Evolutionary conservation across 768 basidiomycete genomes (phyloP).

Genomic region (Favolaschia claudopus): DNA sequence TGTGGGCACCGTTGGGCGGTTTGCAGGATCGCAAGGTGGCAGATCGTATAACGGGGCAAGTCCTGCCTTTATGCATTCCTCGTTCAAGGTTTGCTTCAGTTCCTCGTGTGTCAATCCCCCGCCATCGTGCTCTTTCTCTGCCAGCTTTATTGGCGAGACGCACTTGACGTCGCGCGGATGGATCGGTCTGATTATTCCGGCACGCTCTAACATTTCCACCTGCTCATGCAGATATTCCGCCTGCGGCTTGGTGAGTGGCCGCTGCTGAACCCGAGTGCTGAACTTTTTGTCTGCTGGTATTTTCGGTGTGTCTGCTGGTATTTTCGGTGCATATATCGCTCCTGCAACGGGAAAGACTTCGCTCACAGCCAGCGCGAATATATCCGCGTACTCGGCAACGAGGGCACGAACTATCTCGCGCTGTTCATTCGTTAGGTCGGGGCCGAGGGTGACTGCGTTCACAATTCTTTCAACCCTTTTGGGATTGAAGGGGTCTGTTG

Average conservation of each 20-base stretch:
- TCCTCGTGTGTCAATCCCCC: conserved; percentile 41
- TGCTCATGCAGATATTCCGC: conserved; percentile 36
- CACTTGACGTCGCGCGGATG: conserved; percentile 41
- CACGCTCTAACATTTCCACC: conserved; percentile 43
- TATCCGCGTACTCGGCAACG: conserved; percentile 42
- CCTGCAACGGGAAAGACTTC: conserved; percentile 43
- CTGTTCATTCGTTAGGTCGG: conserved; percentile 37
- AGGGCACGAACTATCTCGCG: conserved; percentile 27
- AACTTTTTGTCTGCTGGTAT: conserved; percentile 37
- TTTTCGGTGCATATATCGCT: conserved; percentile 40
- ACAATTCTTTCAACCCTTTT: no score
- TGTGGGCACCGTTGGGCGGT: neutral
- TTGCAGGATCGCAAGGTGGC: conserved; percentile 23
- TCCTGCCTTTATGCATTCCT: conserved; percentile 37
- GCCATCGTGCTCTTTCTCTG: conserved; percentile 42
- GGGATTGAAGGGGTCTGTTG: no score
- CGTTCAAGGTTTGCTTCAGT: conserved; percentile 40
- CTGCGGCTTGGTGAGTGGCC: conserved; percentile 39
- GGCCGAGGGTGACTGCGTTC: neutral
- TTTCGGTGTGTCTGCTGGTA: conserved; percentile 40
- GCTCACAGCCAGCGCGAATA: conserved; percentile 45
- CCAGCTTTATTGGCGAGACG: conserved; percentile 40
- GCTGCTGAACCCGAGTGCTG: conserved; percentile 38
- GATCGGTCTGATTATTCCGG: conserved; percentile 41
- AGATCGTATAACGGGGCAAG: conserved; percentile 28